Evolutionary conservation across 2,329 filamentous ascomycete species (phyloP).

Genomic region (Exophiala bonariae): DNA sequence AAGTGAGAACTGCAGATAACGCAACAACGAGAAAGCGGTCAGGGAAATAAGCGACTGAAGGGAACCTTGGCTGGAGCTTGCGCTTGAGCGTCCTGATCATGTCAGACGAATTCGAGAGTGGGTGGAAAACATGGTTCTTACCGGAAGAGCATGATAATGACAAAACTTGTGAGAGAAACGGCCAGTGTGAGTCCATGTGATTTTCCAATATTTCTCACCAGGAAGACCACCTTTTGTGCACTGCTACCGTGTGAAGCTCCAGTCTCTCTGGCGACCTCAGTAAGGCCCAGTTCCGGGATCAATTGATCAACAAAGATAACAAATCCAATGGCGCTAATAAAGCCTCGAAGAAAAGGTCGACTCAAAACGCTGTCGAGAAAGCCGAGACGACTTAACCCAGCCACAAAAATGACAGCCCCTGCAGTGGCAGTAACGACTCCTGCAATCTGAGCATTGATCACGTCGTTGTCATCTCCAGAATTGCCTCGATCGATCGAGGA

Average conservation of each 20-base stretch:
- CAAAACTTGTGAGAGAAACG: conserved; percentile 77
- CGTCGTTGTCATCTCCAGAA: conserved; percentile 64
- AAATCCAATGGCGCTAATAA: conserved; percentile 95
- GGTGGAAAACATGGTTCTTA: conserved; percentile 42
- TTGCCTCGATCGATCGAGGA: conserved; percentile 69
- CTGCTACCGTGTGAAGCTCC: conserved; percentile 76
- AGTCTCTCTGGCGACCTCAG: conserved; percentile 60
- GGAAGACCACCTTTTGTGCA: conserved; percentile 80
- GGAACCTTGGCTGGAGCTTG: conserved; percentile 74
- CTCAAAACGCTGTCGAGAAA: conserved; percentile 95
- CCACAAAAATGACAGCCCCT: conserved; percentile 82
- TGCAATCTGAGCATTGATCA: conserved; percentile 77
- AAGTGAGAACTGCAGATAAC: conserved; percentile 76
- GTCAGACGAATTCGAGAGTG: conserved; percentile 5
- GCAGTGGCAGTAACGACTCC: conserved; percentile 87
- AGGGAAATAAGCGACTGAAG: conserved; percentile 80
- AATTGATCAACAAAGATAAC: conserved; percentile 95
- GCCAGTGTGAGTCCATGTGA: conserved; percentile 73
- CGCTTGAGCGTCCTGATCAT: conserved; percentile 73
- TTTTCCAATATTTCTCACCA: conserved; percentile 65
- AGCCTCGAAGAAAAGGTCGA: conserved; percentile 86
- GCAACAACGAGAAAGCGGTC: conserved; percentile 91
- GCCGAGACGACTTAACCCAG: conserved; percentile 80
- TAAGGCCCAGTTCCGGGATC: conserved; percentile 83
- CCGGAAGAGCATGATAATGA: conserved; percentile 87